A percentile compares a stretch with the other conserved stretches of the same genome.
Conservation (phyloP, 2,329 filamentous ascomycete genomes). For the Phialocephala subalpina region DNA sequence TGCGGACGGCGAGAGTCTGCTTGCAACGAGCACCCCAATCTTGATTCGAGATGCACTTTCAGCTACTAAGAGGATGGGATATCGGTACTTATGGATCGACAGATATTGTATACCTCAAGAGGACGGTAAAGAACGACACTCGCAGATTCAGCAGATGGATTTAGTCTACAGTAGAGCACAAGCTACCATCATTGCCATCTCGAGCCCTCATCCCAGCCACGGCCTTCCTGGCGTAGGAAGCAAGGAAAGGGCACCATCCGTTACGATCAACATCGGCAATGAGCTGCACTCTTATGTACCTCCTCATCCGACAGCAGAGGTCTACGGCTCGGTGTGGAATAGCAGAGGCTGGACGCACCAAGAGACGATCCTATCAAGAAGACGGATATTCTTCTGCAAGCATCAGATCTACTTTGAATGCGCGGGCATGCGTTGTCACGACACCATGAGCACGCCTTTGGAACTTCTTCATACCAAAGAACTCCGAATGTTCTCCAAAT, state of each 20-base stretch:
- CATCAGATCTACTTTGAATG: constrained; percentile 37
- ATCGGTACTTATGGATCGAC: constrained; percentile 27
- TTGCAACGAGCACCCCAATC: constrained; percentile 2
- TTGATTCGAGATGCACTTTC: constrained; percentile 21
- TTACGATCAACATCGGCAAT: constrained; percentile 11
- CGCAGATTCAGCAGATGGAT: constrained; percentile 27
- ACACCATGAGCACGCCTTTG: constrained; percentile 9
- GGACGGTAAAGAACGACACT: constrained; percentile 11
- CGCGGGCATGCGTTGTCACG: constrained; percentile 11
- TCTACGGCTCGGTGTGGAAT: constrained; percentile 74
- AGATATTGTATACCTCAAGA: constrained; percentile 25
- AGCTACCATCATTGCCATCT: constrained; percentile 20
- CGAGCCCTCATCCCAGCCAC: constrained; percentile 12
- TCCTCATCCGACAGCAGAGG: constrained; percentile 82
- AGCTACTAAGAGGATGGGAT: constrained; percentile 22
- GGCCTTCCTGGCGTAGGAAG: constrained; percentile 12
- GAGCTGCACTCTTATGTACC: constrained; percentile 15
- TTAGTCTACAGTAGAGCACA: constrained; percentile 23
- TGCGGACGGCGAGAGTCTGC: constrained; percentile 6
- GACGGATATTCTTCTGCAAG: constrained; percentile 41
- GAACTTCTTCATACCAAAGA: constrained; percentile 18
- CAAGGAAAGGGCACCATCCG: constrained; percentile 9
- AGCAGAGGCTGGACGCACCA: constrained; percentile 47
- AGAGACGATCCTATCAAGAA: constrained; percentile 39
- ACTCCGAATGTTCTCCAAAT: constrained; percentile 10